Percentiles rank a stretch among this genome's conserved stretches.
Conservation (phyloP, 2,329 filamentous ascomycete genomes). For the Cryphonectria naterciae region DNA sequence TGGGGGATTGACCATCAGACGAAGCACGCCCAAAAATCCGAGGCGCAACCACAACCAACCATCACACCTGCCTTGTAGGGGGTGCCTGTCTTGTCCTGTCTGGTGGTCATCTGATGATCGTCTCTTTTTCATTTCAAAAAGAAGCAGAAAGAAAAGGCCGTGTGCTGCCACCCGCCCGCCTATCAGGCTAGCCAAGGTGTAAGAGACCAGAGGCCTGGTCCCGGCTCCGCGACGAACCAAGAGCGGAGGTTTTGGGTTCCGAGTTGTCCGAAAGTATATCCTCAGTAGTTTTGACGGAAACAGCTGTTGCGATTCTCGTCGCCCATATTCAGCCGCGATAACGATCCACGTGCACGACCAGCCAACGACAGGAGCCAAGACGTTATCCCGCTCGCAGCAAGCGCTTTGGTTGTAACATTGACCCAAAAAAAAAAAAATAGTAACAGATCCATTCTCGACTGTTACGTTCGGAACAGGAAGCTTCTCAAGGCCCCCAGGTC, state of each 20-base stretch:
- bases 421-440: background rate
- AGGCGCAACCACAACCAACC: constrained; percentile 10
- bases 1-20: constrained; percentile 16
- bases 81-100: background rate
- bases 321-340: background rate
- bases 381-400: too few relatives aligned
- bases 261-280: constrained; percentile 1
- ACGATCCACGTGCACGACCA: background rate
- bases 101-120: constrained; percentile 21
- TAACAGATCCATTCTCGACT: background rate
- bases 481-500: background rate
- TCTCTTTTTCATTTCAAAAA: background rate
- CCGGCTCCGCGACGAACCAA: constrained; percentile 16
- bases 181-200: constrained; percentile 2
- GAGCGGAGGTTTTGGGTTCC: constrained; percentile 13
- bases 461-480: background rate
- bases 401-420: background rate
- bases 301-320: background rate
- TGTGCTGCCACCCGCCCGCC: background rate
- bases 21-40: constrained; percentile 15
- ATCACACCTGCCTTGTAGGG: constrained; percentile 17
- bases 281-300: constrained; percentile 2
- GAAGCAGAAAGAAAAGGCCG: constrained; percentile 4
- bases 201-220: constrained; percentile 4
- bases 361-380: background rate